These are phyloP conservation scores for Telfairia occidentalis DNA, from an alignment of 331 rosid genomes.

Conservation along the genomic window DNA sequence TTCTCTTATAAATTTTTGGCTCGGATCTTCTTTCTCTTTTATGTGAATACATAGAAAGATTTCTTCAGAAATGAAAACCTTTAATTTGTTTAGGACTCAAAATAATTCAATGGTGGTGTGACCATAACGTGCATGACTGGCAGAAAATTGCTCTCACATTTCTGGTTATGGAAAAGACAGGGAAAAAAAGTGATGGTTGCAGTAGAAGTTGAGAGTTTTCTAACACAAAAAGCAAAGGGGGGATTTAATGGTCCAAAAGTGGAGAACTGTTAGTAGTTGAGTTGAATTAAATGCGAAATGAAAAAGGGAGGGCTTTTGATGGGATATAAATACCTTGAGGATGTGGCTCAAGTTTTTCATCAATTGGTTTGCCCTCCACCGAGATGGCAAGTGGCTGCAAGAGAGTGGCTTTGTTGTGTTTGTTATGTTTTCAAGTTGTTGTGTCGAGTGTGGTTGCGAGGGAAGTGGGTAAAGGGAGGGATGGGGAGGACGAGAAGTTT, in stretches of 20 bases:
- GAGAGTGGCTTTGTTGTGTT: slow-evolving; percentile 26
- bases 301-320: not conserved
- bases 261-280: slow-evolving; percentile 49
- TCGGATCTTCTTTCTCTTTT: not conserved
- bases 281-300: slow-evolving; percentile 24
- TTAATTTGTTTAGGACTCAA: not conserved
- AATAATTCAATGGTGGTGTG: not conserved
- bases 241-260: slow-evolving; percentile 19
- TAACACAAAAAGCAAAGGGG: not conserved
- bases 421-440: slow-evolving; percentile 40
- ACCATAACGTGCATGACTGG: not conserved
- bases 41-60: too few relatives aligned
- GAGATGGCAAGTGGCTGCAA: slow-evolving; percentile 26
- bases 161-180: not conserved
- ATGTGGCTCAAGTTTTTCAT: not conserved
- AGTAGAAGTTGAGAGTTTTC: not conserved
- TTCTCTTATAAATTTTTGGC: too few relatives aligned
- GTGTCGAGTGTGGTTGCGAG: slow-evolving; percentile 52
- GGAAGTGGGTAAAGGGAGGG: slow-evolving; percentile 26
- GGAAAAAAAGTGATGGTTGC: not conserved
- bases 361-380: not conserved
- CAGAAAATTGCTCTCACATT: not conserved
- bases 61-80: not conserved
- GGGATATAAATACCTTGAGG: slow-evolving; percentile 25
- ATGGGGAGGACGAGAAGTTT: slow-evolving; percentile 36